Evolutionary conservation across 805 yeast species (phyloP).

Genomic region (Metschnikowia shivogae): DNA sequence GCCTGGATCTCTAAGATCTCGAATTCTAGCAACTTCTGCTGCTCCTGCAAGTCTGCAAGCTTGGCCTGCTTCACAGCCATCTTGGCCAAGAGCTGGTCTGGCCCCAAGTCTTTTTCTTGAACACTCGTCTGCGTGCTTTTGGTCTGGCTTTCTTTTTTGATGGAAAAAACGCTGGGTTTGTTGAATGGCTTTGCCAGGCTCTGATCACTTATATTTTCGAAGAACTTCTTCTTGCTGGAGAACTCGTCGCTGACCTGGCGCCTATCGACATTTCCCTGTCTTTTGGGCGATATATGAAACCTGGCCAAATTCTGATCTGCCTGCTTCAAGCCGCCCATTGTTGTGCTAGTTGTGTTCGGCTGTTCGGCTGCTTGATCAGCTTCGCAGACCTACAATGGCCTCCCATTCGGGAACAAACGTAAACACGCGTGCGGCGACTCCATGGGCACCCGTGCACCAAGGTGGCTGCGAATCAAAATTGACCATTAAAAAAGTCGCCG

Average conservation of each 20-base stretch:
- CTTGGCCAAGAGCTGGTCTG: constrained; percentile 12
- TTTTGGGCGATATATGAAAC: constrained; percentile 7
- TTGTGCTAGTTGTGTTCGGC: too few species aligned
- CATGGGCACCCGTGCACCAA: constrained; percentile 1
- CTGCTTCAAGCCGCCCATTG: constrained; percentile 1
- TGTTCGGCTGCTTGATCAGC: not conserved
- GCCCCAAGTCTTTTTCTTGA: not conserved
- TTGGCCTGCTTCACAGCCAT: constrained; percentile 52
- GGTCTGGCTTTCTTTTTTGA: not conserved
- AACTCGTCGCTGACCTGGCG: constrained; percentile 5
- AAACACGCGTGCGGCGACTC: not conserved
- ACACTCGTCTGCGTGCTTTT: not conserved
- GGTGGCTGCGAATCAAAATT: not conserved
- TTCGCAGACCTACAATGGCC: not conserved
- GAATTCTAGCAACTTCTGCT: constrained; percentile 28
- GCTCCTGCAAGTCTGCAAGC: constrained; percentile 46
- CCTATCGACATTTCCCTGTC: not conserved
- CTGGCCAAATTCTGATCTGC: constrained; percentile 7
- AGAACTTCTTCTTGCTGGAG: constrained; percentile 1
- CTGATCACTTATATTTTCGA: not conserved
- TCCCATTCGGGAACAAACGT: not conserved
- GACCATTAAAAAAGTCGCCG: too few species aligned
- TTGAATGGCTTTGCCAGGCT: not conserved
- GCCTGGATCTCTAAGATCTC: constrained; percentile 31
- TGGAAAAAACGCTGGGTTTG: constrained; percentile 1